phyloP scores from a whole-genome alignment of 2,329 filamentous ascomycete species.

The Tolypocladium pustulatum region DNA sequence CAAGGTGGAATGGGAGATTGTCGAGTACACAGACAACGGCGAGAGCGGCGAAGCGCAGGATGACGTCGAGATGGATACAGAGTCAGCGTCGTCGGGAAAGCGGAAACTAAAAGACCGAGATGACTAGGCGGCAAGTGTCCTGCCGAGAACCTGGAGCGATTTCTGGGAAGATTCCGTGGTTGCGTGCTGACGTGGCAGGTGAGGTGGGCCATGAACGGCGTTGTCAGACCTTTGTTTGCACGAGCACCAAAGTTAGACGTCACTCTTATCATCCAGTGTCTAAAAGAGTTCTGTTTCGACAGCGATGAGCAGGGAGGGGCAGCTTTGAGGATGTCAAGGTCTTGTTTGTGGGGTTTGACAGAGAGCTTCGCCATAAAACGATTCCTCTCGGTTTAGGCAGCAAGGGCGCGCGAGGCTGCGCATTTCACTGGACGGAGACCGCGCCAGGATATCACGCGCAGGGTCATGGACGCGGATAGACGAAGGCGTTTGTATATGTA shows the following conservation, averaged over 20 bases:
- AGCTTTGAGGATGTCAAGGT: neutral
- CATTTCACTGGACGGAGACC: neutral
- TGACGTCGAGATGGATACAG: constrained; percentile 23
- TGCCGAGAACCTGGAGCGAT: neutral
- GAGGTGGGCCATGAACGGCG: neutral
- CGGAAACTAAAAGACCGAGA: constrained; percentile 39
- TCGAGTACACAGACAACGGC: constrained; percentile 53
- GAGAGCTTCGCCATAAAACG: neutral
- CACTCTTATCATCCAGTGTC: neutral
- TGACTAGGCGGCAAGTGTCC: constrained; percentile 6
- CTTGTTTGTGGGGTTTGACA: neutral
- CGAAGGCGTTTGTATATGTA: neutral
- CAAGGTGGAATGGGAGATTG: constrained; percentile 72
- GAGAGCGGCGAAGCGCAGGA: constrained; percentile 12
- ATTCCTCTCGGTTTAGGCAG: neutral
- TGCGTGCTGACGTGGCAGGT: neutral
- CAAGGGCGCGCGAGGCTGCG: neutral
- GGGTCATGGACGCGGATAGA: neutral
- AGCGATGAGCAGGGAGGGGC: neutral
- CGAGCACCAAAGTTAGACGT: neutral
- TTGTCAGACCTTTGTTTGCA: neutral
- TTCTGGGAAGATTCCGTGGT: neutral
- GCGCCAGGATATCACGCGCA: neutral
- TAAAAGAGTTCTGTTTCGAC: no score
- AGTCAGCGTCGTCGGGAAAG: constrained; percentile 31